A percentile compares a stretch with the other conserved stretches of the same genome.
Conservation (phyloP, 192 early-diverging fungal genomes). For the Mortierella alpina region DNA sequence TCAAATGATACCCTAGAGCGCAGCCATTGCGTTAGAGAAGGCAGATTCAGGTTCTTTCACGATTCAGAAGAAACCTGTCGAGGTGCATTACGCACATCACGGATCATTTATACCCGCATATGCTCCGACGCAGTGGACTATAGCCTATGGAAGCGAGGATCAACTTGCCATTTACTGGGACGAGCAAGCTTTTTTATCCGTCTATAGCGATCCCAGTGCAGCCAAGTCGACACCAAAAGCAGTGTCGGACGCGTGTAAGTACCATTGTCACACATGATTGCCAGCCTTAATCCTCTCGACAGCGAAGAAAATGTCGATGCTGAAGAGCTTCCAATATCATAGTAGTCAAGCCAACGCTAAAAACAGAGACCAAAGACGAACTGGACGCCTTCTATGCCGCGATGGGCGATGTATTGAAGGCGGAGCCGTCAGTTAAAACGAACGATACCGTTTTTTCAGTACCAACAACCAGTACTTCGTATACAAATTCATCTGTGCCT, state of each 20-base stretch:
- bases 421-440: constrained; percentile 3
- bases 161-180: constrained; percentile 71
- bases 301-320: neutral
- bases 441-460: constrained; percentile 22
- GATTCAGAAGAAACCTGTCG: constrained; percentile 58
- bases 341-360: neutral
- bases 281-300: neutral
- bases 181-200: constrained; percentile 67
- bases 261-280: neutral
- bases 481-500: neutral
- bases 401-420: constrained; percentile 53
- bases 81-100: constrained; percentile 63
- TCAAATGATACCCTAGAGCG: constrained; percentile 20
- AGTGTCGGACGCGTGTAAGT: neutral
- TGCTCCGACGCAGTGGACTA: constrained; percentile 68
- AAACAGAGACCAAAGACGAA: constrained; percentile 61
- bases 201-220: constrained; percentile 40
- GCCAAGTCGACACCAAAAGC: neutral
- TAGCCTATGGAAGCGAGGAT: constrained; percentile 50
- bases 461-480: neutral
- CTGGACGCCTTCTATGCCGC: constrained; percentile 72
- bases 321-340: too few species aligned
- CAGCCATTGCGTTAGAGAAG: constrained; percentile 44
- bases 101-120: constrained; percentile 73
- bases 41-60: constrained; percentile 30